phyloP scores from a whole-genome alignment of 2,329 filamentous ascomycete genomes.

The Cytospora leucostoma region DNA sequence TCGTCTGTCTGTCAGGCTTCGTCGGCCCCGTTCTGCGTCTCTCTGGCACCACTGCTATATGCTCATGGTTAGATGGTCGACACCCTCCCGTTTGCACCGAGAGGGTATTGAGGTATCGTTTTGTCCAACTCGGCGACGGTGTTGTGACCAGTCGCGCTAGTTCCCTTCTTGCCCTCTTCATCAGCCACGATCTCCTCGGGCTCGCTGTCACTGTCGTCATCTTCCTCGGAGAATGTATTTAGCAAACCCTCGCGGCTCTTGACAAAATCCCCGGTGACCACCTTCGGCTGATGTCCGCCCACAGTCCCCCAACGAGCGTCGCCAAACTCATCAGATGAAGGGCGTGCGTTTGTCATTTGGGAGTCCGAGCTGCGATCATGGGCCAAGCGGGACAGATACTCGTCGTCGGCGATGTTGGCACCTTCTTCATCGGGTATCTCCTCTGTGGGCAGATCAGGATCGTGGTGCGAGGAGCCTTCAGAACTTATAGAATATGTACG shows the following conservation, averaged over 20 bases:
- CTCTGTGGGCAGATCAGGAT: constrained; percentile 46
- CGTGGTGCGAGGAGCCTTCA: constrained; percentile 46
- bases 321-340: constrained; percentile 63
- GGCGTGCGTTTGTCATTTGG: constrained; percentile 42
- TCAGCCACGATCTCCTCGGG: constrained; percentile 28
- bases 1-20: constrained; percentile 20
- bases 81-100: constrained; percentile 47
- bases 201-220: constrained; percentile 31
- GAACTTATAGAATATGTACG: constrained; percentile 30
- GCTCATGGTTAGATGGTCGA: constrained; percentile 26
- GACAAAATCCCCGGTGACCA: constrained; percentile 56
- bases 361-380: constrained; percentile 33
- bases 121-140: constrained; percentile 77
- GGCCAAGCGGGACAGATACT: constrained; percentile 65
- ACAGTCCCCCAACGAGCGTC: constrained; percentile 53
- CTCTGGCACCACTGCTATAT: constrained; percentile 8
- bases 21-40: constrained; percentile 11
- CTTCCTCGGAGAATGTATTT: constrained; percentile 44
- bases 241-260: constrained; percentile 56
- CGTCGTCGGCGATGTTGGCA: constrained; percentile 63
- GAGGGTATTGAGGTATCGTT: constrained; percentile 58
- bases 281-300: constrained; percentile 48
- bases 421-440: constrained; percentile 64
- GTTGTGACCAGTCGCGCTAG: constrained; percentile 69
- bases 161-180: constrained; percentile 57